Evolutionary conservation across 495 filamentous ascomycete species (phyloP).

Genomic region (Penicillium pancosmium): DNA sequence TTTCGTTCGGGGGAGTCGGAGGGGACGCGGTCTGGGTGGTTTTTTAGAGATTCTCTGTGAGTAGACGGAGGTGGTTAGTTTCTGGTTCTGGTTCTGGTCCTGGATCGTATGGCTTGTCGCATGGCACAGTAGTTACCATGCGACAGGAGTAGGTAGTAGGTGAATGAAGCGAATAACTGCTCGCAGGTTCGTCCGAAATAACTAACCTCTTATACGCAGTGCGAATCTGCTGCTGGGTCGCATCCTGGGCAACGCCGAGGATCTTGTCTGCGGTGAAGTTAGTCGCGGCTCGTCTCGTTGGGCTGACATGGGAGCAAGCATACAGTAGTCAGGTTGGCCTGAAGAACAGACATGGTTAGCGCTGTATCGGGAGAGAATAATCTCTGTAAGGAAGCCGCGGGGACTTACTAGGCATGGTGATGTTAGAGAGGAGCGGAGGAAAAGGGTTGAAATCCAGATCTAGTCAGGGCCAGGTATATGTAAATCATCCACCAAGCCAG

Average conservation of each 20-base stretch:
- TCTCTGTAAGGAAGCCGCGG: neutral
- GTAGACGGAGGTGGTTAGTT: neutral
- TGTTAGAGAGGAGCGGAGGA: too few relatives aligned
- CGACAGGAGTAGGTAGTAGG: too few relatives aligned
- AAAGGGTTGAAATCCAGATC: too few relatives aligned
- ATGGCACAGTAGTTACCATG: neutral
- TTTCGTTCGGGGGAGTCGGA: slow-evolving; percentile 80
- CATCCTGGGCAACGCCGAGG: slow-evolving; percentile 73
- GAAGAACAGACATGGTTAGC: slow-evolving; percentile 8
- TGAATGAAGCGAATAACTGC: neutral
- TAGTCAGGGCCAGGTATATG: too few relatives aligned
- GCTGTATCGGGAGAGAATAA: neutral
- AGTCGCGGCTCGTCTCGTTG: neutral
- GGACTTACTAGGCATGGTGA: slow-evolving; percentile 32
- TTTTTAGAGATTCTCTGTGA: slow-evolving; percentile 83
- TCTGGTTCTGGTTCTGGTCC: neutral
- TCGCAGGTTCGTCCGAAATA: neutral
- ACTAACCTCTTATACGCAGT: slow-evolving; percentile 88
- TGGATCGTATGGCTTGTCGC: neutral
- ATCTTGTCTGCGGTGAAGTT: slow-evolving; percentile 52
- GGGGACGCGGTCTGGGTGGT: slow-evolving; percentile 91
- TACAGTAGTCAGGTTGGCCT: slow-evolving; percentile 31
- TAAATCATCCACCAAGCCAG: too few relatives aligned
- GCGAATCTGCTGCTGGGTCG: slow-evolving; percentile 82
- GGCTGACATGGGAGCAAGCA: neutral